A percentile compares a stretch with the other conserved stretches of the same genome.
These are phyloP conservation scores for Pilobolus umbonatus DNA, from an alignment of 192 early-diverging fungal genomes.

Conservation along the genomic window DNA sequence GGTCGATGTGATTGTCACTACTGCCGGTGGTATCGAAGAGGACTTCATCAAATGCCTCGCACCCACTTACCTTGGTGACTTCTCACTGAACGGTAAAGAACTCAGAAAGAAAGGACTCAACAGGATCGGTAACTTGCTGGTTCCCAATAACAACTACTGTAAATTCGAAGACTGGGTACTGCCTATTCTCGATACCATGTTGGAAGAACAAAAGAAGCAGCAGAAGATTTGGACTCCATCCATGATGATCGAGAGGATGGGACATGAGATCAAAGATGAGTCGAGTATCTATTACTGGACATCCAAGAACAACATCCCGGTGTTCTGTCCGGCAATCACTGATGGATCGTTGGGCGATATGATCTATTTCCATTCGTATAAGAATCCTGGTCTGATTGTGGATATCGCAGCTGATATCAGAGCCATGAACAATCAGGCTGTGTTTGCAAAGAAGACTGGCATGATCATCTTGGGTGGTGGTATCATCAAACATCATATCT, in stretches of 20 bases:
- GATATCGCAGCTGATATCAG: slow-evolving; percentile 92
- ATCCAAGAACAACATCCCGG: slow-evolving; percentile 87
- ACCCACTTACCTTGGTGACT: slow-evolving; percentile 82
- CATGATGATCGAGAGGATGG: slow-evolving; percentile 81
- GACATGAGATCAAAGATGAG: slow-evolving; percentile 84
- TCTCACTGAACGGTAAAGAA: slow-evolving; percentile 67
- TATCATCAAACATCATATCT: slow-evolving; percentile 97
- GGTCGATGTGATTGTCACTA: slow-evolving; percentile 87
- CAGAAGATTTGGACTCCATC: slow-evolving; percentile 88
- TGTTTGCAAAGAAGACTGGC: slow-evolving; percentile 95
- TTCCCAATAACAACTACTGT: slow-evolving; percentile 99
- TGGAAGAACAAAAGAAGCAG: slow-evolving; percentile 84
- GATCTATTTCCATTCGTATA: slow-evolving; percentile 98
- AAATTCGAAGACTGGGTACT: slow-evolving; percentile 99
- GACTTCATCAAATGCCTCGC: slow-evolving; percentile 98
- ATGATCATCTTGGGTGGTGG: slow-evolving; percentile 97
- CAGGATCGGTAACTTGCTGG: slow-evolving; percentile 94
- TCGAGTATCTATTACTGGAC: slow-evolving; percentile 94
- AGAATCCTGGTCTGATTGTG: slow-evolving; percentile 88
- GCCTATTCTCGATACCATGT: slow-evolving; percentile 89
- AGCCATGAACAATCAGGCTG: slow-evolving; percentile 87
- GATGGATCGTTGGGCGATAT: slow-evolving; percentile 98
- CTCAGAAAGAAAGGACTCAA: slow-evolving; percentile 89
- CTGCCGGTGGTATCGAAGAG: slow-evolving; percentile 95
- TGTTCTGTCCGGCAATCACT: slow-evolving; percentile 95